Percentiles rank a stretch among this genome's conserved stretches.
Conservation (phyloP, 306 rosid genomes). For the Castanea mollissima region DNA sequence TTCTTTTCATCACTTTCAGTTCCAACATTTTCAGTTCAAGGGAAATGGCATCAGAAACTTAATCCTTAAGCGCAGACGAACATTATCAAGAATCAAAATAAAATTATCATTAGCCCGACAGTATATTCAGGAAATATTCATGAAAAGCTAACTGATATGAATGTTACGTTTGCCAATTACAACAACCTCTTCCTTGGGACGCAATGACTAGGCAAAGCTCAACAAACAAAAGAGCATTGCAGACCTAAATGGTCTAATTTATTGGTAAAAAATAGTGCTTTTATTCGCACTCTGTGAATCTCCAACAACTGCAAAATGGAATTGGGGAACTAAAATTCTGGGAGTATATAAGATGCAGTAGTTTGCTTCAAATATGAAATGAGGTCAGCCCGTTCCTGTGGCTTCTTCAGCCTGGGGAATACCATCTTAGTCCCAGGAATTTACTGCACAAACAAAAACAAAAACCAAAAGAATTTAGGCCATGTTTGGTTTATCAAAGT, state of each 20-base stretch:
- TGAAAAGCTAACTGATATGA: slow-evolving; percentile 23
- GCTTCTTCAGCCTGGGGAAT: slow-evolving; percentile 93
- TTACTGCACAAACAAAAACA: slow-evolving; percentile 51
- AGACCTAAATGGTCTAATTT: slow-evolving; percentile 46
- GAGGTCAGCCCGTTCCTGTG: slow-evolving; percentile 92
- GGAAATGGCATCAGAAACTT: background rate
- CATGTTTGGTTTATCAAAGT: background rate
- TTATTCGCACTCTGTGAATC: slow-evolving; percentile 31
- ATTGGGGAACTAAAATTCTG: slow-evolving; percentile 13
- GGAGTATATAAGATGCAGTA: slow-evolving; percentile 46
- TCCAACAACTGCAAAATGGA: slow-evolving; percentile 42
- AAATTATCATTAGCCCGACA: slow-evolving; percentile 8
- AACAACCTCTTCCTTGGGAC: slow-evolving; percentile 33
- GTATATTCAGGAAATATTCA: background rate
- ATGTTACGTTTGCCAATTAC: slow-evolving; percentile 37
- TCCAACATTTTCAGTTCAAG: background rate
- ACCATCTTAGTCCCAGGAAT: slow-evolving; percentile 99
- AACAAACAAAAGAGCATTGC: slow-evolving; percentile 44
- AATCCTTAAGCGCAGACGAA: background rate
- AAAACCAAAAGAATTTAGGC: background rate
- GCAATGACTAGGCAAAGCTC: slow-evolving; percentile 31
- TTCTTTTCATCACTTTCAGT: no score
- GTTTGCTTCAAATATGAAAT: slow-evolving; percentile 81
- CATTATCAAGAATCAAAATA: background rate
- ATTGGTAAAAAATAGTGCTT: slow-evolving; percentile 42